phyloP scores from a whole-genome alignment of 2,329 filamentous ascomycete species.

The Fusarium phyllophilum region DNA sequence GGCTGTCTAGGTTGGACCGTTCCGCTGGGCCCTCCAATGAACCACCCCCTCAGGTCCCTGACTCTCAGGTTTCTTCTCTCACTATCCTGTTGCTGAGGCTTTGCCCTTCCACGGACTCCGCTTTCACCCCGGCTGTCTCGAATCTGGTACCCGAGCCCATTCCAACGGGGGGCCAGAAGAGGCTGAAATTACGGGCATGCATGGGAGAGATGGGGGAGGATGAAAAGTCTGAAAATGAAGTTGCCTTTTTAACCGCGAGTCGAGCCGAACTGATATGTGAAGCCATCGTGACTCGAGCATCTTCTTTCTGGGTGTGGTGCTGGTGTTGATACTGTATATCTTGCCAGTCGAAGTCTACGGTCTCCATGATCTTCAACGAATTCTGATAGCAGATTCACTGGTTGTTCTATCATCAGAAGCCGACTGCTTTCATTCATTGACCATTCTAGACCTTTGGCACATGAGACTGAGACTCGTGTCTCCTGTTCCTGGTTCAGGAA shows the following conservation, averaged over 20 bases:
- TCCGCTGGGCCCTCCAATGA: slow-evolving; percentile 38
- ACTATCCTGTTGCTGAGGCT: neutral
- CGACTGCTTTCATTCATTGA: neutral
- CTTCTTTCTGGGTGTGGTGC: slow-evolving; percentile 16
- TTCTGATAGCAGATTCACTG: neutral
- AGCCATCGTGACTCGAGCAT: slow-evolving; percentile 25
- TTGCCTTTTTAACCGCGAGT: slow-evolving; percentile 3
- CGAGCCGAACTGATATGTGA: slow-evolving; percentile 7
- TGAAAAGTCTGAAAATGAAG: neutral
- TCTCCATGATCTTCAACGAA: neutral
- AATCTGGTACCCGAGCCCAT: slow-evolving; percentile 39
- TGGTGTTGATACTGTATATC: slow-evolving; percentile 1
- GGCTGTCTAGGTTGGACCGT: slow-evolving; percentile 43
- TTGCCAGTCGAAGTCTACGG: neutral
- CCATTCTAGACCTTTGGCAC: slow-evolving; percentile 10
- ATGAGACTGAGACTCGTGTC: slow-evolving; percentile 26
- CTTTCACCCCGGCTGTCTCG: slow-evolving; percentile 30
- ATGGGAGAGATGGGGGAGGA: slow-evolving; percentile 13
- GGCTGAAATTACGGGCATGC: slow-evolving; percentile 21
- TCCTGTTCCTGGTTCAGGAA: slow-evolving; percentile 15
- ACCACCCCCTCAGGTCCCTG: slow-evolving; percentile 17
- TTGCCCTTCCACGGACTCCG: slow-evolving; percentile 11
- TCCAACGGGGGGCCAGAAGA: slow-evolving; percentile 29
- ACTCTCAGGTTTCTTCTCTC: neutral
- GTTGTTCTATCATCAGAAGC: neutral